phyloP scores from a whole-genome alignment of 163 green algal species.

The Scenedesmus sp. region DNA sequence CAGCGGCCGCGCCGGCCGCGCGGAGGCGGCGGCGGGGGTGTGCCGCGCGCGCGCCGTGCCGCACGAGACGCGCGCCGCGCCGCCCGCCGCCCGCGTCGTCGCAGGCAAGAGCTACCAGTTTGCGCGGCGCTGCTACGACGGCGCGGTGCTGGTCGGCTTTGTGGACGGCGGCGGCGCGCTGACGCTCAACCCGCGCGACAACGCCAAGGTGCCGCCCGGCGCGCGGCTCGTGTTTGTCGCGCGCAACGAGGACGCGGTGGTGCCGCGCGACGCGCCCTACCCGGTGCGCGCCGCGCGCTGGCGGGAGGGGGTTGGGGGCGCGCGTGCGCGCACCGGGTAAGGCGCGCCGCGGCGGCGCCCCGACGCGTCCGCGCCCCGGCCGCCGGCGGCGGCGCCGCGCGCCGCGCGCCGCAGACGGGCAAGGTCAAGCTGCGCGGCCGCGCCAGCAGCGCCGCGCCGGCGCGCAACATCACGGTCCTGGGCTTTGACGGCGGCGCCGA shows the following conservation, averaged over 20 bases:
- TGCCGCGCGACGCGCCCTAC: slow-evolving; percentile 3
- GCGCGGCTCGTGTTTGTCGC: slow-evolving; percentile 41
- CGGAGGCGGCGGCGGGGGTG: neutral
- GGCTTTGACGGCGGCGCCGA: slow-evolving; percentile 6
- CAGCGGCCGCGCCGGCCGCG: no score
- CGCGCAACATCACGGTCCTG: slow-evolving; percentile 28
- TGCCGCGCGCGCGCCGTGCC: neutral
- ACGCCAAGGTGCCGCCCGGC: slow-evolving; percentile 34
- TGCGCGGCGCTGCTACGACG: slow-evolving; percentile 9
- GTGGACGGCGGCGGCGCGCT: neutral
- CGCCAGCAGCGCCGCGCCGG: neutral
- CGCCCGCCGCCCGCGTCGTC: no score
- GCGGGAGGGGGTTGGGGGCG: no score
- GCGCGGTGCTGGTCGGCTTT: slow-evolving; percentile 22
- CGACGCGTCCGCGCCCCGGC: no score
- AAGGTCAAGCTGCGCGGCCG: neutral
- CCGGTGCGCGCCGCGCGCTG: no score
- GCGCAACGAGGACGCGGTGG: neutral
- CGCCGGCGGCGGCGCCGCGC: neutral
- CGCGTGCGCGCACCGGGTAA: no score
- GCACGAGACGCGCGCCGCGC: neutral
- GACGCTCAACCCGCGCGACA: slow-evolving; percentile 26
- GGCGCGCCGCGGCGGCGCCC: no score
- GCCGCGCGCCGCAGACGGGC: no score
- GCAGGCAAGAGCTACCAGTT: slow-evolving; percentile 27